phyloP scores from a whole-genome alignment of 2,329 filamentous ascomycete genomes.

The Fusarium oligoseptatum region DNA sequence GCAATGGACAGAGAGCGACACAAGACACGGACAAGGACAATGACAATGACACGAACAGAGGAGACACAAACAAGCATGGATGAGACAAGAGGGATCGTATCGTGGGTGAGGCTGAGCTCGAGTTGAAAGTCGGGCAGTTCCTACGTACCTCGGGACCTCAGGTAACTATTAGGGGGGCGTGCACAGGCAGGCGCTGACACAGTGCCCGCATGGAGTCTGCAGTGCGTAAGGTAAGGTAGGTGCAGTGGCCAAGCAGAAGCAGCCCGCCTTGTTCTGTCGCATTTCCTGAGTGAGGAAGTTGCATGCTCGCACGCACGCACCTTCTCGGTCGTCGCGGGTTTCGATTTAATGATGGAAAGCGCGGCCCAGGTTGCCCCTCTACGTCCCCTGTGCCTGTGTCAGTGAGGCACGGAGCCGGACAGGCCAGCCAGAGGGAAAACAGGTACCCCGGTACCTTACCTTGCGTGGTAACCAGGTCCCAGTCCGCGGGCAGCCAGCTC shows the following conservation, averaged over 20 bases:
- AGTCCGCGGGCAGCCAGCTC: neutral
- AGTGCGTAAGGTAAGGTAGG: too few species aligned
- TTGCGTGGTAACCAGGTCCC: constrained; percentile 11
- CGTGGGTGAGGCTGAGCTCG: constrained; percentile 34
- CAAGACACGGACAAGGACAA: neutral
- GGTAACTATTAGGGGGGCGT: neutral
- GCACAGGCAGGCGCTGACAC: neutral
- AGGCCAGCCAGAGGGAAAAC: neutral
- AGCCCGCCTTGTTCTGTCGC: constrained; percentile 20
- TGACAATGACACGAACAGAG: neutral
- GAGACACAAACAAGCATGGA: neutral
- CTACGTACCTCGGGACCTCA: neutral
- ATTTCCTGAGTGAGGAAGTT: constrained; percentile 35
- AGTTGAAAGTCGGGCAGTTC: neutral
- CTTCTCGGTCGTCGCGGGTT: constrained; percentile 35
- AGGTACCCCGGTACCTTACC: constrained; percentile 14
- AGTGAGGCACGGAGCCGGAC: constrained; percentile 10
- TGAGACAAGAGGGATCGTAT: constrained; percentile 26
- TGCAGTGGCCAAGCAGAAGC: constrained; percentile 7
- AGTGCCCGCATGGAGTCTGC: too few species aligned
- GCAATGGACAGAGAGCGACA: constrained; percentile 13
- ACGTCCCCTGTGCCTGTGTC: constrained; percentile 26
- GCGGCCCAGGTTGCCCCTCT: constrained; percentile 29
- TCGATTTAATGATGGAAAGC: constrained; percentile 43
- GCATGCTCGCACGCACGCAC: constrained; percentile 30